Evolutionary conservation across 2,329 filamentous ascomycete species (phyloP).

Genomic region (Paecilomyces formosus): DNA sequence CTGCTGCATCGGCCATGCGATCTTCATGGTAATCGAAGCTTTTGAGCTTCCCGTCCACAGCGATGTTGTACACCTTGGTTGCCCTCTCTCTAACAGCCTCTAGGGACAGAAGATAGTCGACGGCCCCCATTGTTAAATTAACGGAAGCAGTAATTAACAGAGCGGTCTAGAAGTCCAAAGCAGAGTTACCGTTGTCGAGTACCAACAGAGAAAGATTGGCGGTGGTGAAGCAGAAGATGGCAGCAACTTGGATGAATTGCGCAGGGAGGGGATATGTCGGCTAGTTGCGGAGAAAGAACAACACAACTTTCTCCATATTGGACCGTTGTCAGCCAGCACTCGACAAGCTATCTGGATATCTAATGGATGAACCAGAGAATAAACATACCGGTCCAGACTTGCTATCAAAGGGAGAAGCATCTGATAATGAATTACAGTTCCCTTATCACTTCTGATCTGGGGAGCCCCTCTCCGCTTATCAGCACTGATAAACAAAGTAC

Average conservation of each 20-base stretch:
- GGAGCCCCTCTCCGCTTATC: not conserved
- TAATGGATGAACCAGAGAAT: not conserved
- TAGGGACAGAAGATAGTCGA: not conserved
- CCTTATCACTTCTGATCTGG: not conserved
- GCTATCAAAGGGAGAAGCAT: not conserved
- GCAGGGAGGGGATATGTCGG: not conserved
- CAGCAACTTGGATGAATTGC: not conserved
- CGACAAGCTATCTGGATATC: not conserved
- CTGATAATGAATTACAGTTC: not conserved
- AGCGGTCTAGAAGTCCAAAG: not conserved
- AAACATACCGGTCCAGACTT: not conserved
- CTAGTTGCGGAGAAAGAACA: not conserved
- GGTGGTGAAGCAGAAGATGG: not conserved
- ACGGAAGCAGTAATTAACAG: not conserved
- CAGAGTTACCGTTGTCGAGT: not conserved
- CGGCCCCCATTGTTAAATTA: not conserved
- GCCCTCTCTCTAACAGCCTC: not conserved
- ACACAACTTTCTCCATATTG: not conserved
- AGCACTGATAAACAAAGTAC: not conserved
- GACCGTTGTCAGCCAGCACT: not conserved
- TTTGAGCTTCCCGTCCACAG: constrained; percentile 30
- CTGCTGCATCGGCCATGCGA: constrained; percentile 31
- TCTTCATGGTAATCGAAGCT: constrained; percentile 38
- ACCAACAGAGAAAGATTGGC: not conserved
- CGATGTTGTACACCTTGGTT: constrained; percentile 17